Evolutionary conservation across 257 asterid genomes (phyloP).

Genomic region (Solanum bulbocastanum): DNA sequence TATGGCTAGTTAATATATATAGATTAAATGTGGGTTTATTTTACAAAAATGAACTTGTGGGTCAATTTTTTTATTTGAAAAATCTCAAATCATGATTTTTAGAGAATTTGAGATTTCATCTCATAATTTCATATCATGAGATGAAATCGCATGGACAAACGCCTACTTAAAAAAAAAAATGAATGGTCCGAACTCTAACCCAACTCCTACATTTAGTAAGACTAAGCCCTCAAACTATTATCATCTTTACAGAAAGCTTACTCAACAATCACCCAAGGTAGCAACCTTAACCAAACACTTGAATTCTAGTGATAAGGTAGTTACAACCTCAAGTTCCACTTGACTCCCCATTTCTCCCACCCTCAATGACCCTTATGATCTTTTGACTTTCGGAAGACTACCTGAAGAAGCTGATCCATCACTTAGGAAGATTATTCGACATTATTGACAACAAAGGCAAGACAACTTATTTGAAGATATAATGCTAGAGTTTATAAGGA

Average conservation of each 20-base stretch:
- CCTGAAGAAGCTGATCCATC: not conserved
- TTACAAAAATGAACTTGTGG: too few relatives aligned
- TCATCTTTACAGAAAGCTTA: not conserved
- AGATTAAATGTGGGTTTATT: too few relatives aligned
- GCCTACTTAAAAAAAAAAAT: too few relatives aligned
- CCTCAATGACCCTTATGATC: not conserved
- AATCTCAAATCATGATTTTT: too few relatives aligned
- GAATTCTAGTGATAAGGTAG: not conserved
- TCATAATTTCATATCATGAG: too few relatives aligned
- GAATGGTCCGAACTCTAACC: not conserved
- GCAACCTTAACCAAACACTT: not conserved
- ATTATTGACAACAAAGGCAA: not conserved
- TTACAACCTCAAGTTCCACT: not conserved
- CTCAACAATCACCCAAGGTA: not conserved
- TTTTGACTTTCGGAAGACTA: not conserved
- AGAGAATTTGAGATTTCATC: too few relatives aligned
- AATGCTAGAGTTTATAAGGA: not conserved
- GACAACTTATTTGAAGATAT: not conserved
- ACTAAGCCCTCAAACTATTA: not conserved
- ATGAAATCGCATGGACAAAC: too few relatives aligned
- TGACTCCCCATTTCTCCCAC: not conserved
- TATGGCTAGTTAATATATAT: too few relatives aligned
- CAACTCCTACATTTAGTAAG: not conserved
- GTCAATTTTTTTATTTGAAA: too few relatives aligned
- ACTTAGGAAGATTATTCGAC: not conserved